Conservation (phyloP, 805 yeast genomes). For the Candida sonorensis region DNA sequence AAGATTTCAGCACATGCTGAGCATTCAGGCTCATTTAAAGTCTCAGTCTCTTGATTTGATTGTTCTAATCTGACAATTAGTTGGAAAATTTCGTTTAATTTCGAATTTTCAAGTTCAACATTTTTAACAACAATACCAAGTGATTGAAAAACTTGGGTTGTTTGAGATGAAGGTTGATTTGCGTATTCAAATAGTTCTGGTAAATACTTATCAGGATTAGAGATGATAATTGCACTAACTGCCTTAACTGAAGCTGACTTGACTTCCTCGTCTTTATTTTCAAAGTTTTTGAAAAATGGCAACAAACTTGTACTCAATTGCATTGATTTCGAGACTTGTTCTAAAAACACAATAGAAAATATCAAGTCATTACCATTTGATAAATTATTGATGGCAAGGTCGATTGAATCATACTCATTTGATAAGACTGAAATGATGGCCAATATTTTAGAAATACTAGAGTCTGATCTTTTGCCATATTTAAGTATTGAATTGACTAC, state of each 20-base stretch:
- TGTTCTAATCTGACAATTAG: conserved; percentile 5
- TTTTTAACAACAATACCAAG: conserved; percentile 7
- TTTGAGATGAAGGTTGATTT: too few species aligned
- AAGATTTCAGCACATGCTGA: conserved; percentile 20
- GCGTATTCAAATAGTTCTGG: conserved; percentile 35
- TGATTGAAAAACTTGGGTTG: conserved; percentile 7
- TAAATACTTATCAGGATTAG: conserved; percentile 32
- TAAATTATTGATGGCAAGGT: conserved; percentile 13
- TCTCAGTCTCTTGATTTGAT: conserved; percentile 1
- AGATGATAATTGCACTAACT: conserved; percentile 41
- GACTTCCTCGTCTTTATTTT: conserved; percentile 26
- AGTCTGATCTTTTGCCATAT: conserved; percentile 17
- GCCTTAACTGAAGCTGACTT: conserved; percentile 45
- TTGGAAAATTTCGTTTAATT: conserved; percentile 6
- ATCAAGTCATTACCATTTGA: conserved; percentile 17
- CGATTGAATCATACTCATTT: conserved; percentile 26
- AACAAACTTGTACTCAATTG: conserved; percentile 29
- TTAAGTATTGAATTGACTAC: conserved; percentile 11
- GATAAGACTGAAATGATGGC: conserved; percentile 29
- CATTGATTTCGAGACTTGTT: conserved; percentile 37
- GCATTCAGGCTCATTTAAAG: conserved; percentile 13
- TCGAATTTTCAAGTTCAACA: conserved; percentile 3
- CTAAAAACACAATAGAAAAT: conserved; percentile 36
- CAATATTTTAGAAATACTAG: conserved; percentile 22
- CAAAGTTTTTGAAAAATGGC: conserved; percentile 29